Percentiles rank a stretch among this genome's conserved stretches.
Conservation (phyloP, 2,329 filamentous ascomycete genomes). For the Teratosphaeria zuluensis region DNA sequence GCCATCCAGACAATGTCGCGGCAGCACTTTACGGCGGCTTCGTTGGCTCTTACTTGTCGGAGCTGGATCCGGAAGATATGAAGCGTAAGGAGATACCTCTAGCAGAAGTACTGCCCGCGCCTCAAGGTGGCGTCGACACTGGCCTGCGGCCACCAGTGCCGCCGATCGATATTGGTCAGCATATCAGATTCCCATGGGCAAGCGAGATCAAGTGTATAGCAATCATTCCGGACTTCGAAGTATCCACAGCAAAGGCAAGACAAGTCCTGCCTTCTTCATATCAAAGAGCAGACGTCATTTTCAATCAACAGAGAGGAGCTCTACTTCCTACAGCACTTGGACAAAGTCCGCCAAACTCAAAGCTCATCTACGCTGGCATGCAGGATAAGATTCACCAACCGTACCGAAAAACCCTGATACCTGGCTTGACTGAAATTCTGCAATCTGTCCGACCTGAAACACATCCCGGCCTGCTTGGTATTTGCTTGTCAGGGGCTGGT, state of each 20-base stretch:
- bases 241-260: conserved; percentile 85
- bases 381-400: conserved; percentile 98
- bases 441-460: conserved; percentile 80
- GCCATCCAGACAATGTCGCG: conserved; percentile 89
- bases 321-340: conserved; percentile 83
- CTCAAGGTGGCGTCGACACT: conserved; percentile 84
- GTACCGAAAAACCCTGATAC: conserved; percentile 84
- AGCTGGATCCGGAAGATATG: conserved; percentile 78
- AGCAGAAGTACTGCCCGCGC: conserved; percentile 82
- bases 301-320: conserved; percentile 91
- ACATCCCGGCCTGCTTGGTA: conserved; percentile 80
- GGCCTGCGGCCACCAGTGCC: conserved; percentile 78
- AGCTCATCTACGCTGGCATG: conserved; percentile 96
- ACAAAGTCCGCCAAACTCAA: conserved; percentile 78
- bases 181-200: conserved; percentile 91
- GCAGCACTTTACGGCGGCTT: conserved; percentile 94
- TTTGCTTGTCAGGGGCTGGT: conserved; percentile 89
- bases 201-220: conserved; percentile 93
- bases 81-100: conserved; percentile 88
- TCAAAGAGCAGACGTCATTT: conserved; percentile 73
- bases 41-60: conserved; percentile 91
- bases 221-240: conserved; percentile 92
- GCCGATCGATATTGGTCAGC: conserved; percentile 87
- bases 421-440: conserved; percentile 82
- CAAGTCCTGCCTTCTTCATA: conserved; percentile 75